Base-by-base conservation (phyloP, 805 yeast genomes). In the Starmerella bombicola region DNA sequence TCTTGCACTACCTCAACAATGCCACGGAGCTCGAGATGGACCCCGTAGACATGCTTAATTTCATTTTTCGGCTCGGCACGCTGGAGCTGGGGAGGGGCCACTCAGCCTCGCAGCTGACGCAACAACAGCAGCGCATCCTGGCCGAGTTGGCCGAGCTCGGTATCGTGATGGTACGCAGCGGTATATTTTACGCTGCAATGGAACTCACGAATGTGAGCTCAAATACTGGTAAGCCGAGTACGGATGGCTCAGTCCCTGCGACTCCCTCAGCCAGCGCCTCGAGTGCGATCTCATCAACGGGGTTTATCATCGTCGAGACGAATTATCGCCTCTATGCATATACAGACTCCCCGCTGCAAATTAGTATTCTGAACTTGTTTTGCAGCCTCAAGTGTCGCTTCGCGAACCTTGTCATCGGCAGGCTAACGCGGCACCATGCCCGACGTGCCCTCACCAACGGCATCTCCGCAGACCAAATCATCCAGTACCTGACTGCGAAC, bases 81-180 rank as follows among this genome's bases (percentile, higher is more conserved):
- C 65, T 91, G 38, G 96, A 91, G 55, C 65, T 88, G 20, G 97
- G 98, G 1, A 77, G 79, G 49, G 85, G 84, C 24, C 88, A 91
- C 55, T 73, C 84, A 0, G 70, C 78, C 2, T 63, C 73, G 3
- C 74, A 78, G 35, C 61, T 91, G 33, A 76, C 80, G 42, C 78
- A 72, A 17, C 85, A 96, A 0, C 97, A 91, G 58, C 60, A 75
- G 33, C 74, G 76, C 41, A 80, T 91, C 91, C 67, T 91, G 55
- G 83, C 80, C 33, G 97, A 91, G 59, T 69, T 91, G 49, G 68
- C 83, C 35, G 97, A 91, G 57, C 86, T 83, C 55, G 98, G 98
- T 0, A 65, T 91, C 37, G 84, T 91, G 2, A 85, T 83, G 57
- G 26, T 67, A 69, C 22, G 67, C 78, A 2, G 63, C 33, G 38